Conservation (phyloP, 2,329 filamentous ascomycete genomes). For the Zasmidium cellare region DNA sequence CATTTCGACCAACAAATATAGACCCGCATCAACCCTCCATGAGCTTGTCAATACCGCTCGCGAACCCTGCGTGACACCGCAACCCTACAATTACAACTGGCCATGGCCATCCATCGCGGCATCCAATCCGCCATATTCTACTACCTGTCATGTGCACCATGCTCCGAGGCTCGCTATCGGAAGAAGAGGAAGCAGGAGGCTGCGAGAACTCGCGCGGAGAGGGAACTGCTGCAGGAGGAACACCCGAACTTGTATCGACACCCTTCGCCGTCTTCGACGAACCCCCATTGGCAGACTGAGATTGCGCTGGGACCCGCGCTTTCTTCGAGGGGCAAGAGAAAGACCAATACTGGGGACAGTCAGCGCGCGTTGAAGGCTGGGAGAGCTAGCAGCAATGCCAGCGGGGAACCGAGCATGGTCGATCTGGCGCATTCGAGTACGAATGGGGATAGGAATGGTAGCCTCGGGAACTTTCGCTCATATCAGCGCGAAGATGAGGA, state of each 20-base stretch:
- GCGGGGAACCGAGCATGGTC: constrained; percentile 31
- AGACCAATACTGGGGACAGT: constrained; percentile 36
- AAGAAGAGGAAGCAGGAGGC: constrained; percentile 71
- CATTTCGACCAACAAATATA: constrained; percentile 22
- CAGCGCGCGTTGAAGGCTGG: constrained; percentile 33
- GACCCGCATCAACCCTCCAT: constrained; percentile 6
- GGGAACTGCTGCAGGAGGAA: constrained; percentile 64
- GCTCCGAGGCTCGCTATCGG: constrained; percentile 68
- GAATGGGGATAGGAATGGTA: constrained; percentile 36
- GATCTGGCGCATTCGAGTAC: constrained; percentile 34
- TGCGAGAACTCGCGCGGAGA: constrained; percentile 65
- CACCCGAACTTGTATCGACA: constrained; percentile 73
- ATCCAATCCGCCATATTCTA: constrained; percentile 79
- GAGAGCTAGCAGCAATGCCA: constrained; percentile 45
- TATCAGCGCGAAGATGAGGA: constrained; percentile 89
- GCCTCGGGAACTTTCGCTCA: constrained; percentile 72
- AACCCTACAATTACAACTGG: constrained; percentile 1
- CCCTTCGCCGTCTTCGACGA: constrained; percentile 78
- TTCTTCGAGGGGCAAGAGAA: constrained; percentile 48
- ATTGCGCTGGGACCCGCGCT: constrained; percentile 72
- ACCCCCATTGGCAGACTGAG: constrained; percentile 85
- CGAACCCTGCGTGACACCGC: constrained; percentile 3
- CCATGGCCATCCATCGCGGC: constrained; percentile 42
- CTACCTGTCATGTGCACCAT: constrained; percentile 75
- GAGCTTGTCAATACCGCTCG: constrained; percentile 8